These are phyloP conservation scores for Sporodiniella umbellata DNA, from an alignment of 371 early-diverging fungal genomes.

Conservation along the genomic window DNA sequence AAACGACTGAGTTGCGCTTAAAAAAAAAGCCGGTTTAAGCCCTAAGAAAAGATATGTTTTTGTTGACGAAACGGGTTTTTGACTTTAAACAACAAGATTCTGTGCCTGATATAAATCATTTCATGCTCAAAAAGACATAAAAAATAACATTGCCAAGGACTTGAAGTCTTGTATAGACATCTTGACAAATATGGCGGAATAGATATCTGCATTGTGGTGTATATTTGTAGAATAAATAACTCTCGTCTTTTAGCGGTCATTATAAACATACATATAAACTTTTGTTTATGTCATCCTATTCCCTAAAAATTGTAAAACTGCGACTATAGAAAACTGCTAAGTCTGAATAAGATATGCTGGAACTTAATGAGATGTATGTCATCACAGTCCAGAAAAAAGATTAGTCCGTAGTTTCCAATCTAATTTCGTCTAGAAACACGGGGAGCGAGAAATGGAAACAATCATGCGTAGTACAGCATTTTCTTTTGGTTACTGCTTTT, in stretches of 20 bases:
- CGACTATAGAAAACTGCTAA: conserved; percentile 1
- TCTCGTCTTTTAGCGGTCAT: not conserved
- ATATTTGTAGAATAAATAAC: not conserved
- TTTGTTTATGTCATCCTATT: not conserved
- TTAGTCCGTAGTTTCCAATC: no score
- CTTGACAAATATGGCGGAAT: not conserved
- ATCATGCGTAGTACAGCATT: no score
- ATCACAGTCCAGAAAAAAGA: not conserved
- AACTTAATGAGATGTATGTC: not conserved
- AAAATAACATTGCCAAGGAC: not conserved
- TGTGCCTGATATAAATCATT: conserved; percentile 10
- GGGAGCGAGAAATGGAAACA: no score
- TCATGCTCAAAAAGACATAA: conserved; percentile 3
- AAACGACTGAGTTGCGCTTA: not conserved
- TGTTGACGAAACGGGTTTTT: conserved; percentile 7
- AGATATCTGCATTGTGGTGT: not conserved
- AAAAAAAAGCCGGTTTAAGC: conserved; percentile 3
- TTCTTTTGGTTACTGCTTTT: no score
- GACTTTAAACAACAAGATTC: conserved; percentile 4
- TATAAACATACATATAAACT: not conserved
- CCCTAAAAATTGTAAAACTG: not conserved
- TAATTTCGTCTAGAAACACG: no score
- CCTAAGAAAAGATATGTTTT: conserved; percentile 7
- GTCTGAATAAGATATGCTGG: not conserved
- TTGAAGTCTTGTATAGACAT: not conserved